Evolutionary conservation across 176 grass and related monocot genomes (phyloP).

Genomic region (Sorghum bicolor): DNA sequence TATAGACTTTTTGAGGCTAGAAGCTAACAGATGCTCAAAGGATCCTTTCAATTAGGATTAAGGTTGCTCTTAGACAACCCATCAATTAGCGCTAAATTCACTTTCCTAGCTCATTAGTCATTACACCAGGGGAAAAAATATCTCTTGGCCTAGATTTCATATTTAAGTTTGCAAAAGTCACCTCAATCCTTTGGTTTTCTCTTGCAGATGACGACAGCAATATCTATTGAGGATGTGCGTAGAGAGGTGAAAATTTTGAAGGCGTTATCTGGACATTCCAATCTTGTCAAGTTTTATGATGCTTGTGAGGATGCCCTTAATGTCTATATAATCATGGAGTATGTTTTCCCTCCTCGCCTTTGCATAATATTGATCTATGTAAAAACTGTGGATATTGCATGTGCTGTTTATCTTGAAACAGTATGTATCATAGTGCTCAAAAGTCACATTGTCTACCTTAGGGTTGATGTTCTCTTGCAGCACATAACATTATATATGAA

Average conservation of each 20-base stretch:
- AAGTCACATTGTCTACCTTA: neutral
- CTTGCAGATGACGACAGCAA: constrained; percentile 90
- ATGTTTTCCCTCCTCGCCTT: constrained; percentile 40
- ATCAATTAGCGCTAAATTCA: neutral
- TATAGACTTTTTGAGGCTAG: neutral
- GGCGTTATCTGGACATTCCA: constrained; percentile 82
- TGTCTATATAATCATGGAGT: constrained; percentile 99
- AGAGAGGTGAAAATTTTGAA: constrained; percentile 98
- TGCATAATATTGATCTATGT: constrained; percentile 10
- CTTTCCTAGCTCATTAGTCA: constrained; percentile 2
- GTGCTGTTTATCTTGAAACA: neutral
- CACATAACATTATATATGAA: constrained; percentile 10
- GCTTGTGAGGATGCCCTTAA: constrained; percentile 86
- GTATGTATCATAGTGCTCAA: neutral
- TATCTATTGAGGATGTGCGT: constrained; percentile 98
- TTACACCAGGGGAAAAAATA: neutral
- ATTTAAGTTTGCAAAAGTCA: constrained; percentile 22
- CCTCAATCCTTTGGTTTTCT: constrained; percentile 27
- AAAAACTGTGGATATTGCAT: neutral
- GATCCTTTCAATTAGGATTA: constrained; percentile 3
- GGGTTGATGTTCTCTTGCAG: neutral
- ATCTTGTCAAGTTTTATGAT: constrained; percentile 97
- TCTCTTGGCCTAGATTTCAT: neutral
- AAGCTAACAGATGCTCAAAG: neutral
- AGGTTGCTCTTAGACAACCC: neutral